Base-by-base conservation (phyloP, 2,329 filamentous ascomycete genomes). In the Verticillium albo-atrum region DNA sequence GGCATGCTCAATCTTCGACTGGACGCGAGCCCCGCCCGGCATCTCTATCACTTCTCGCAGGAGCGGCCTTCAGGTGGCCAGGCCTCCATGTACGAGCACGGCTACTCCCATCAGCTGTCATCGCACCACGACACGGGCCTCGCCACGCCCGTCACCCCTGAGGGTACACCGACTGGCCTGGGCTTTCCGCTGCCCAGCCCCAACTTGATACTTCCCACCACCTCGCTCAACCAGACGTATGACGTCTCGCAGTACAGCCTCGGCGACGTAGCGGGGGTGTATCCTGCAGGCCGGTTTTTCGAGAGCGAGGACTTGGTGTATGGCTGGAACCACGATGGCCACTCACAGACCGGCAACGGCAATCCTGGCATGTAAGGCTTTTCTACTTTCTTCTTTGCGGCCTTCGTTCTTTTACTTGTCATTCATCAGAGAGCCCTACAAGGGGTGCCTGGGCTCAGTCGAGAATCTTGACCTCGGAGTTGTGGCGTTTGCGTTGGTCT, bases 191-290 rank as follows among this genome's bases (percentile, higher is more conserved):
- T 23, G 5, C 9, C 42, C 20, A 20, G 42, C 20, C 42, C 20
- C 42, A 50, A 50, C 20, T 28, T 28, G 51, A 15, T 30, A 12
- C 14, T 26, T 30, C n/a, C 30, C 15, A 15, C n/a, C 25, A 12
- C 14, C 25, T 28, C 20, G 27, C 55, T 28, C 28, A 47, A 26
- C 15, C 58, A 60, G 54, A 27, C 47, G 17, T 63, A 60, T 26
- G 47, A 60, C 12, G 32, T 63, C 1, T n/a, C 58, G 6, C 25
- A 47, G 12, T 63, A 60, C 50, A 52, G 27, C 60, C 54, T 63
- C 52, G 30, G 32, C 25, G 60, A 63, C 34, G 60, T 63, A 1
- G 56, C 53, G 17, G 60, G 60, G 3, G 57, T 62, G 26, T 63
- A 63, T 47, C 54, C 54, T 30, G n/a, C 54, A 1, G 17, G 54